Percentiles rank a stretch among this genome's conserved stretches.
Evolutionary conservation across 805 yeast species (phyloP).

Genomic region (Barnettozyma salicaria): DNA sequence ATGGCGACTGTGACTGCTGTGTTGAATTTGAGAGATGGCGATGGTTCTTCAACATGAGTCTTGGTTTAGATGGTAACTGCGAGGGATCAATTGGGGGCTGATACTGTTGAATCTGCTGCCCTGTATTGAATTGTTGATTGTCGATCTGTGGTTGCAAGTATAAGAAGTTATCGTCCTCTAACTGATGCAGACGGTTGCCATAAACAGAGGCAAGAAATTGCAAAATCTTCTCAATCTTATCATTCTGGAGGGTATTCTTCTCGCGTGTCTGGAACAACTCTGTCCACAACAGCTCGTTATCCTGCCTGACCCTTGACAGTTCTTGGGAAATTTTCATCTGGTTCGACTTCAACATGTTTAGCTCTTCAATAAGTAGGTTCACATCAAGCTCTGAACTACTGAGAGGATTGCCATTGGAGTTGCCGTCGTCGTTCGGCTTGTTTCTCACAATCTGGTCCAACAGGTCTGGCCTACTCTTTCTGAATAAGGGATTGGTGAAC

Average conservation of each 20-base stretch:
- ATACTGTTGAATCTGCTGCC: constrained; percentile 7
- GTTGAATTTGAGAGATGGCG: constrained; percentile 14
- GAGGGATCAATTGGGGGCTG: constrained; percentile 2
- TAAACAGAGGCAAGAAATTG: constrained; percentile 75
- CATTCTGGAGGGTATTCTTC: constrained; percentile 78
- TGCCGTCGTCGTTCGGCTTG: constrained; percentile 18
- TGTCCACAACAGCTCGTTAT: constrained; percentile 87
- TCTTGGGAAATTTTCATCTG: constrained; percentile 83
- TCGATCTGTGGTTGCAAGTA: constrained; percentile 9
- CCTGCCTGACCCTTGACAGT: constrained; percentile 72
- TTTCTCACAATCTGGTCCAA: constrained; percentile 83
- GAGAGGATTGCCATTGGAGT: constrained; percentile 27
- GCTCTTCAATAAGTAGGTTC: constrained; percentile 38
- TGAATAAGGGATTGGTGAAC: constrained; percentile 78
- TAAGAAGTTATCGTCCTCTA: constrained; percentile 16
- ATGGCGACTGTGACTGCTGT: background rate
- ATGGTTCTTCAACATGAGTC: constrained; percentile 19
- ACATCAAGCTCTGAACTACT: constrained; percentile 12
- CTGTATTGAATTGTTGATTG: constrained; percentile 5
- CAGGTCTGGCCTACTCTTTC: constrained; percentile 73
- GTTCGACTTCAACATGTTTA: constrained; percentile 54
- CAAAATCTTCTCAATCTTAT: constrained; percentile 80
- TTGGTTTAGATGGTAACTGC: constrained; percentile 9
- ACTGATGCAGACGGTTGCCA: constrained; percentile 22
- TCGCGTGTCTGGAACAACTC: constrained; percentile 82